Conservation (phyloP, 768 basidiomycete genomes). For the Antrodiella citrinella region DNA sequence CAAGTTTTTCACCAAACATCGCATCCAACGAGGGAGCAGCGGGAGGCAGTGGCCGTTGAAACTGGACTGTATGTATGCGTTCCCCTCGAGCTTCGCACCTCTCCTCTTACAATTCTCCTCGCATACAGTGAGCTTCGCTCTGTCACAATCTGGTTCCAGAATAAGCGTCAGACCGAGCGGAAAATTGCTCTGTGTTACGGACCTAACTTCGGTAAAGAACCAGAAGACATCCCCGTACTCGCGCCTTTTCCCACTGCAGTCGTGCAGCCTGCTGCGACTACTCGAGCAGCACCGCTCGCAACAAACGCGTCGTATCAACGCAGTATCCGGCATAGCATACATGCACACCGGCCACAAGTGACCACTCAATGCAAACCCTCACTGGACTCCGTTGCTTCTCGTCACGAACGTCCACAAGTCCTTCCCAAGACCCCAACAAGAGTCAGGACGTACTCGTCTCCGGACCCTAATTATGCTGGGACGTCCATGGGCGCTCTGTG, state of each 20-base stretch:
- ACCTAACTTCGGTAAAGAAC: not conserved
- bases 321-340: conserved; percentile 2
- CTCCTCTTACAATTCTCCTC: not conserved
- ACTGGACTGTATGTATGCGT: conserved; percentile 51
- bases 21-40: conserved; percentile 68
- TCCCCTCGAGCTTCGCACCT: conserved; percentile 5
- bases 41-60: conserved; percentile 52
- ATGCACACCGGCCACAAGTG: conserved; percentile 4
- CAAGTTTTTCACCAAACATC: conserved; percentile 65
- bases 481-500: conserved; percentile 12
- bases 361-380: conserved; percentile 16
- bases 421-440: conserved; percentile 16
- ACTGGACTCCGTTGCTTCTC: conserved; percentile 26
- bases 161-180: conserved; percentile 28
- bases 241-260: conserved; percentile 10
- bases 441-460: conserved; percentile 7
- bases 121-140: conserved; percentile 18
- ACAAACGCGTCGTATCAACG: not conserved
- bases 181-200: conserved; percentile 14
- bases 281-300: conserved; percentile 2
- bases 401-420: conserved; percentile 21
- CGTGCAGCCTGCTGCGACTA: conserved; percentile 5
- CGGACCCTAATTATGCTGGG: conserved; percentile 3
- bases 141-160: conserved; percentile 30
- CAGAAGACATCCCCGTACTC: not conserved